phyloP scores from a whole-genome alignment of 1,284 basidiomycete species.

The Apiotrichum sp. region DNA sequence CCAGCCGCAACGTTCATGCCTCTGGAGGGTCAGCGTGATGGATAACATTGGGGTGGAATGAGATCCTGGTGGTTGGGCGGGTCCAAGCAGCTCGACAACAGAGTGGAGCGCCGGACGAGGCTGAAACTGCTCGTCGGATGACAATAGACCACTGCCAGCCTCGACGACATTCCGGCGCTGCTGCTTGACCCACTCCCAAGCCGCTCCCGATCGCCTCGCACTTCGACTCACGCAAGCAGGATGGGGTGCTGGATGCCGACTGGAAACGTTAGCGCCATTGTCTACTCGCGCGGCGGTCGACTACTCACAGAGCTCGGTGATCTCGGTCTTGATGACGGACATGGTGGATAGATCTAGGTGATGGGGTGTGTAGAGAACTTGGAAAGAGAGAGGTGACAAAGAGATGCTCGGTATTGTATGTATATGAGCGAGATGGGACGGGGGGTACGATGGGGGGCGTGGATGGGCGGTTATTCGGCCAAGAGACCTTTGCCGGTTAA shows the following conservation, averaged over 20 bases:
- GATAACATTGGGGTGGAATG: background rate
- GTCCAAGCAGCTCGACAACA: too few species aligned
- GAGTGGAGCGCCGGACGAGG: too few species aligned
- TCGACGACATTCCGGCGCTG: too few species aligned
- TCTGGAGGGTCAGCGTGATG: conserved; percentile 17
- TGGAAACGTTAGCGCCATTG: conserved; percentile 10
- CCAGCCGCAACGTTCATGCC: conserved; percentile 86
- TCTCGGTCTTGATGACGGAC: conserved; percentile 54
- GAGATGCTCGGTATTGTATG: background rate
- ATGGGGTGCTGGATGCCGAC: conserved; percentile 79
- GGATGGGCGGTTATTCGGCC: too few species aligned
- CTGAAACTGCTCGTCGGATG: too few species aligned
- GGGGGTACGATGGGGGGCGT: too few species aligned
- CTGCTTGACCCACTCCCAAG: too few species aligned
- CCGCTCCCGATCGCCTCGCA: too few species aligned
- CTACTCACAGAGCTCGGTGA: conserved; percentile 62
- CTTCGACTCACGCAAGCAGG: conserved; percentile 58
- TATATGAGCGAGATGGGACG: background rate
- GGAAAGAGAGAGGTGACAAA: background rate
- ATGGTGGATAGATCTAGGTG: conserved; percentile 17
- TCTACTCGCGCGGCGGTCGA: background rate
- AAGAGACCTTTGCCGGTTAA: too few species aligned
- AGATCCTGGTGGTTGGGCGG: background rate
- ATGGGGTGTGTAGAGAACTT: background rate
- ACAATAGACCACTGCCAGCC: too few species aligned